A percentile compares a stretch with the other conserved stretches of the same genome.
phyloP scores from a whole-genome alignment of 2,329 filamentous ascomycete species.

The Epichloe sp. region DNA sequence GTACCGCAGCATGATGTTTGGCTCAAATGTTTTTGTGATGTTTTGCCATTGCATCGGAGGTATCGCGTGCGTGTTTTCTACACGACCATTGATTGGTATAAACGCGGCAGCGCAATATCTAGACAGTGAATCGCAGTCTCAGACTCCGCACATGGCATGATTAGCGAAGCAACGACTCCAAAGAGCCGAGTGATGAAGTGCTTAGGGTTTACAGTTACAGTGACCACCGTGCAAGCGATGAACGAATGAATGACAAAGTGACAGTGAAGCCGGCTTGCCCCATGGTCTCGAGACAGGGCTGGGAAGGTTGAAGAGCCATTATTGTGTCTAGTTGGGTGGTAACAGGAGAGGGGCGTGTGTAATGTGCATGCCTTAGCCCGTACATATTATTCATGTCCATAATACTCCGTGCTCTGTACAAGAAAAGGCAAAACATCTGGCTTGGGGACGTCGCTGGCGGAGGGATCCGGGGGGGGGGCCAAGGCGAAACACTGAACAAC shows the following conservation, averaged over 20 bases:
- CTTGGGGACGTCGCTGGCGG: neutral
- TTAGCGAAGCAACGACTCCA: neutral
- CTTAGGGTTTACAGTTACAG: neutral
- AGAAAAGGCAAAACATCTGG: neutral
- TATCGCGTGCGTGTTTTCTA: neutral
- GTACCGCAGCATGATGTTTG: neutral
- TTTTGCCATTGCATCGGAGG: neutral
- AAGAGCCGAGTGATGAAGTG: neutral
- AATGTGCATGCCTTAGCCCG: neutral
- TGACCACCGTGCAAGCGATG: neutral
- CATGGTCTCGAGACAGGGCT: neutral
- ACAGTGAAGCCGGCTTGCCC: neutral
- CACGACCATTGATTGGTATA: neutral
- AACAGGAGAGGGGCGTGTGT: neutral
- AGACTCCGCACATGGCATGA: neutral
- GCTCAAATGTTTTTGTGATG: no score
- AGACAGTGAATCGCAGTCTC: conserved; percentile 3
- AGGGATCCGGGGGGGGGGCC: neutral
- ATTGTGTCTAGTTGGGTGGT: neutral
- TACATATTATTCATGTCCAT: no score
- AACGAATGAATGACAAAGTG: neutral
- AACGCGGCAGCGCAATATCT: conserved; percentile 1
- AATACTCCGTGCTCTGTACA: neutral
- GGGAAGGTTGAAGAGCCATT: neutral
- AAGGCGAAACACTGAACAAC: no score